phyloP scores from a whole-genome alignment of 768 basidiomycete genomes.

The Postia placenta region DNA sequence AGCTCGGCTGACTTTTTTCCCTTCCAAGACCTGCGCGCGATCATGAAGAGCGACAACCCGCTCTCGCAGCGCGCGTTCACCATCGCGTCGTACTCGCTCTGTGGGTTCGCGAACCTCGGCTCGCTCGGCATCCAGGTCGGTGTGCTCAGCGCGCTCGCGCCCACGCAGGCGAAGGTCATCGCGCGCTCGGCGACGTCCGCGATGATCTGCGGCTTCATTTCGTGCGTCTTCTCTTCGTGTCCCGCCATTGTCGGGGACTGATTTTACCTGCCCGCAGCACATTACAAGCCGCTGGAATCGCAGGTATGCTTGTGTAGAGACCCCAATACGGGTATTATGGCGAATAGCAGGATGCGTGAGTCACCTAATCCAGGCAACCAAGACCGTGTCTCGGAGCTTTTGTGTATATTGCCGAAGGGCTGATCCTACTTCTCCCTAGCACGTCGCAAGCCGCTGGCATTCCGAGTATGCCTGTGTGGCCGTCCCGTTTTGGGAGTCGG shows the following conservation, averaged over 20 bases:
- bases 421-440: too few species aligned
- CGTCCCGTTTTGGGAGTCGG: too few species aligned
- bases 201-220: slow-evolving; percentile 66
- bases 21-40: slow-evolving; percentile 36
- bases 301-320: slow-evolving; percentile 22
- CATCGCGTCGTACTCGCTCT: slow-evolving; percentile 82
- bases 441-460: too few species aligned
- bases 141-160: slow-evolving; percentile 65
- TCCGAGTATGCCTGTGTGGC: too few species aligned
- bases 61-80: slow-evolving; percentile 71
- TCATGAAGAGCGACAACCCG: slow-evolving; percentile 40
- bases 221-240: slow-evolving; percentile 22
- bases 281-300: slow-evolving; percentile 25
- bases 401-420: too few species aligned
- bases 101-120: slow-evolving; percentile 86
- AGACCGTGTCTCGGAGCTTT: too few species aligned
- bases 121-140: slow-evolving; percentile 85
- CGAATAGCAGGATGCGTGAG: too few species aligned
- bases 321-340: too few species aligned
- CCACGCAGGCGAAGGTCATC: slow-evolving; percentile 64
- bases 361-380: too few species aligned
- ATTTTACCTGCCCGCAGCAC: slow-evolving; percentile 10
- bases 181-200: slow-evolving; percentile 62
- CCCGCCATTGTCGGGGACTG: background rate
- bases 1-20: background rate